phyloP scores from a whole-genome alignment of 345 rosid genomes.

The Gossypium rotundifolium region DNA sequence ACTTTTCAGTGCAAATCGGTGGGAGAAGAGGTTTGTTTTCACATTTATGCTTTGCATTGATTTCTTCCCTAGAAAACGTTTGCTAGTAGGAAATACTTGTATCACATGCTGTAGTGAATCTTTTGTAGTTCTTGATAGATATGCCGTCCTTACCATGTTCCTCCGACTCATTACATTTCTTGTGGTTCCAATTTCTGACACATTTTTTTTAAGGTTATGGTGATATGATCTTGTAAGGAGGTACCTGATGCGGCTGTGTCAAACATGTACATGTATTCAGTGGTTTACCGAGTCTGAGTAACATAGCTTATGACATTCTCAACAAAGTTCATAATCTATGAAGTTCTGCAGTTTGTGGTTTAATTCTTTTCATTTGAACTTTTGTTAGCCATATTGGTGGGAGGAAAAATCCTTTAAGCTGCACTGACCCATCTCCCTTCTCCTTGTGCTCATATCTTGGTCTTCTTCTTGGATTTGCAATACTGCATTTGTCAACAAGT shows the following conservation, averaged over 20 bases:
- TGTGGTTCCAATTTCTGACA: not conserved
- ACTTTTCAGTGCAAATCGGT: constrained; percentile 87
- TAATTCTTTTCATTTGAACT: not conserved
- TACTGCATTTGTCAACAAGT: not conserved
- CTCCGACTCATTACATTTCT: not conserved
- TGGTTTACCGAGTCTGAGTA: too few relatives aligned
- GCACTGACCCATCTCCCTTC: not conserved
- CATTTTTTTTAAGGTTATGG: not conserved
- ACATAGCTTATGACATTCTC: not conserved
- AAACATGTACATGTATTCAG: too few relatives aligned
- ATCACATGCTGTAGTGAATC: too few relatives aligned
- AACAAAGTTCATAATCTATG: not conserved
- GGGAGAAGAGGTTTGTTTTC: constrained; percentile 39
- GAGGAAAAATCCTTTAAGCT: not conserved
- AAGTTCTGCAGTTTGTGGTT: not conserved
- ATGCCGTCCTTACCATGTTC: not conserved
- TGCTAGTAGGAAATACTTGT: not conserved
- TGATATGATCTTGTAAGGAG: too few relatives aligned
- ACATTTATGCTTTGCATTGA: too few relatives aligned
- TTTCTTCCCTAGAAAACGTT: too few relatives aligned
- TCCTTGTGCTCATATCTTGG: not conserved
- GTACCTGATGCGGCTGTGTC: too few relatives aligned
- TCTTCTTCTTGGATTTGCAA: not conserved
- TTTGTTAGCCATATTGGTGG: not conserved
- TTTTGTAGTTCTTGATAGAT: too few relatives aligned